phyloP scores from a whole-genome alignment of 2,329 filamentous ascomycete species.

The Fusarium domesticum region DNA sequence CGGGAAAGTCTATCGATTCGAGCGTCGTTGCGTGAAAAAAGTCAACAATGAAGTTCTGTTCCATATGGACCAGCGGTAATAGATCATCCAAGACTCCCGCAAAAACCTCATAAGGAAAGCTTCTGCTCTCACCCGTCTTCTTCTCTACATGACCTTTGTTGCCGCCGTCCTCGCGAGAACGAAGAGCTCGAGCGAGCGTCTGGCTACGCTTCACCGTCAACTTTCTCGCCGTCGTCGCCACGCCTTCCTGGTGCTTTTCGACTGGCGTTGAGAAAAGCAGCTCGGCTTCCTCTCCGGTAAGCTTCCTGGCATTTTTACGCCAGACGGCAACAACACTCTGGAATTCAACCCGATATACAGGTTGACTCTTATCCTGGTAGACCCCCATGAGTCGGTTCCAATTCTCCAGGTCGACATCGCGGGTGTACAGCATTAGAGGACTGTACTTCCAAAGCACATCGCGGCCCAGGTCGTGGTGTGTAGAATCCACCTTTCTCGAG shows the following conservation, averaged over 20 bases:
- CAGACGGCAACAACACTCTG: slow-evolving; percentile 72
- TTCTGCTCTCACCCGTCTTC: slow-evolving; percentile 58
- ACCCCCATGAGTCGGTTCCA: slow-evolving; percentile 78
- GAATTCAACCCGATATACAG: slow-evolving; percentile 80
- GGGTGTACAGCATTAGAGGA: slow-evolving; percentile 80
- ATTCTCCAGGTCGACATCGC: slow-evolving; percentile 76
- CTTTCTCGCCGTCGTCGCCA: slow-evolving; percentile 72
- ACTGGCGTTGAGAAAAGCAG: slow-evolving; percentile 80
- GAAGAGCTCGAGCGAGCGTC: slow-evolving; percentile 72
- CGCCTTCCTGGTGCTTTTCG: slow-evolving; percentile 82
- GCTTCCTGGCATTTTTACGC: slow-evolving; percentile 75
- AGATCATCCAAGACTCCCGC: slow-evolving; percentile 76
- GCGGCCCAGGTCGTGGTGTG: slow-evolving; percentile 68
- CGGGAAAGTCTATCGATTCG: slow-evolving; percentile 77
- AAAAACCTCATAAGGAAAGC: slow-evolving; percentile 79
- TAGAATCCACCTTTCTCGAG: slow-evolving; percentile 65
- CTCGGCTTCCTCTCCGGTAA: slow-evolving; percentile 73
- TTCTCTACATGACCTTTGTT: slow-evolving; percentile 53
- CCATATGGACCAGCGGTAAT: slow-evolving; percentile 78
- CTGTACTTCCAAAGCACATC: slow-evolving; percentile 83
- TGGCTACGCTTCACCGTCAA: slow-evolving; percentile 92
- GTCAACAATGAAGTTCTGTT: slow-evolving; percentile 96
- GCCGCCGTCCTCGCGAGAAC: slow-evolving; percentile 62
- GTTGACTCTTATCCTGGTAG: slow-evolving; percentile 74
- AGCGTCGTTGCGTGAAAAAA: slow-evolving; percentile 94